These are phyloP conservation scores for Pogostemon cablin DNA, from an alignment of 257 asterid species.

Conservation along the genomic window DNA sequence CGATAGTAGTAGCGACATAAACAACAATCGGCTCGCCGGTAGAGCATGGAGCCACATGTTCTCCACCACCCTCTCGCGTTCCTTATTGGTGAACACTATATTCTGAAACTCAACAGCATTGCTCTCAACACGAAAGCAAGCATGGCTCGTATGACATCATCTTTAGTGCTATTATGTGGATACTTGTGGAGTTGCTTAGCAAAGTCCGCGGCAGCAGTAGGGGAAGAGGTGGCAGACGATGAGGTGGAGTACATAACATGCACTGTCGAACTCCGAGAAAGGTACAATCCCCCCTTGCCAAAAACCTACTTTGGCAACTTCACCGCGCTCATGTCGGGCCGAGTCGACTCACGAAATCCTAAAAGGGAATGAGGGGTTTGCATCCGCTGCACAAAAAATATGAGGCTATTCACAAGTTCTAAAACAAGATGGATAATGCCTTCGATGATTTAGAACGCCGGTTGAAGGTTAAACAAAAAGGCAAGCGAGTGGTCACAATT, in stretches of 20 bases:
- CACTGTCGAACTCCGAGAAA: background rate
- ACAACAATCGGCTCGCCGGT: too few relatives aligned
- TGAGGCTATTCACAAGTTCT: too few relatives aligned
- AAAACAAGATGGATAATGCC: background rate
- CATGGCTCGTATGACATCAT: background rate
- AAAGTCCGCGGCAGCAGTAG: slow-evolving; percentile 14
- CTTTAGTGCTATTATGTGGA: slow-evolving; percentile 1
- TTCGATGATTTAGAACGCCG: background rate
- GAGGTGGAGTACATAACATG: slow-evolving; percentile 20
- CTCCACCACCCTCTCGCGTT: too few relatives aligned
- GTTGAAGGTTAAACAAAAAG: background rate
- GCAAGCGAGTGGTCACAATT: background rate
- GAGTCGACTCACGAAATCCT: slow-evolving; percentile 15
- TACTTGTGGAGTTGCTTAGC: slow-evolving; percentile 30
- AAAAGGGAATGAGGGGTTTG: slow-evolving; percentile 16
- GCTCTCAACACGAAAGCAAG: background rate
- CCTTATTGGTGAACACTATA: background rate
- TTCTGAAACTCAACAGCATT: background rate
- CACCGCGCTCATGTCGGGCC: background rate
- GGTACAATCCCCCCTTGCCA: slow-evolving; percentile 8
- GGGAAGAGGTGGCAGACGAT: slow-evolving; percentile 23
- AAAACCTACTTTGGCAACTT: slow-evolving; percentile 31
- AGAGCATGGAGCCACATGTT: too few relatives aligned
- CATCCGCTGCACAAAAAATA: background rate
- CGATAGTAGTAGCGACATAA: too few relatives aligned